A percentile compares a stretch with the other conserved stretches of the same genome.
phyloP scores from a whole-genome alignment of 2,329 filamentous ascomycete genomes.

The Exophiala sp. region DNA sequence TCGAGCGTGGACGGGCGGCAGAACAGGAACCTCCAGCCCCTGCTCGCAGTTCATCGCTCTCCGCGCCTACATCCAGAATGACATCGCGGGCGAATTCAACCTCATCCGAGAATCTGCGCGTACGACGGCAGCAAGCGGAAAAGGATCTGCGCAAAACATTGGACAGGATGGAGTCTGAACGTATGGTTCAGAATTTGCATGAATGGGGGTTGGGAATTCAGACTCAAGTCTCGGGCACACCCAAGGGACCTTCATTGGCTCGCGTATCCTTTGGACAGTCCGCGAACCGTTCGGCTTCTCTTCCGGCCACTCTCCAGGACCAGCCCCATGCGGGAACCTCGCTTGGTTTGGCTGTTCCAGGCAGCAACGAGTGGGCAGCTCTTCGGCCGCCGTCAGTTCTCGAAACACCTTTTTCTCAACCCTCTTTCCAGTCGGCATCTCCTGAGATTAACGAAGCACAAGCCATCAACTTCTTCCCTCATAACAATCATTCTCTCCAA shows the following conservation, averaged over 20 bases:
- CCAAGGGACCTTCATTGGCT: not conserved
- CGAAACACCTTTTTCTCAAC: conserved; percentile 44
- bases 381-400: conserved; percentile 45
- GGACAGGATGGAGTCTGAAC: conserved; percentile 29
- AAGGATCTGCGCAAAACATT: conserved; percentile 27
- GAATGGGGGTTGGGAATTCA: conserved; percentile 7
- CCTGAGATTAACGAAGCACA: conserved; percentile 58
- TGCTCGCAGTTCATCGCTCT: conserved; percentile 41
- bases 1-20: conserved; percentile 31
- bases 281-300: not conserved
- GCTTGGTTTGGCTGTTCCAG: conserved; percentile 26
- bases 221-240: not conserved
- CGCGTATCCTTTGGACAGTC: conserved; percentile 3
- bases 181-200: conserved; percentile 15
- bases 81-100: conserved; percentile 42
- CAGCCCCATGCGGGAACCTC: conserved; percentile 6
- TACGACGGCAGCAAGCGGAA: conserved; percentile 25
- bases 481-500: conserved; percentile 59
- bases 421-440: conserved; percentile 44
- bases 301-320: not conserved
- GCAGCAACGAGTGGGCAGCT: conserved; percentile 36
- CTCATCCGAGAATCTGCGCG: conserved; percentile 39
- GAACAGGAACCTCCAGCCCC: conserved; percentile 35
- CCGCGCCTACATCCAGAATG: conserved; percentile 42
- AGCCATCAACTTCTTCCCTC: conserved; percentile 55